A percentile compares a stretch with the other conserved stretches of the same genome.
Evolutionary conservation across 768 basidiomycete species (phyloP).

Genomic region (Boletus speciosus): DNA sequence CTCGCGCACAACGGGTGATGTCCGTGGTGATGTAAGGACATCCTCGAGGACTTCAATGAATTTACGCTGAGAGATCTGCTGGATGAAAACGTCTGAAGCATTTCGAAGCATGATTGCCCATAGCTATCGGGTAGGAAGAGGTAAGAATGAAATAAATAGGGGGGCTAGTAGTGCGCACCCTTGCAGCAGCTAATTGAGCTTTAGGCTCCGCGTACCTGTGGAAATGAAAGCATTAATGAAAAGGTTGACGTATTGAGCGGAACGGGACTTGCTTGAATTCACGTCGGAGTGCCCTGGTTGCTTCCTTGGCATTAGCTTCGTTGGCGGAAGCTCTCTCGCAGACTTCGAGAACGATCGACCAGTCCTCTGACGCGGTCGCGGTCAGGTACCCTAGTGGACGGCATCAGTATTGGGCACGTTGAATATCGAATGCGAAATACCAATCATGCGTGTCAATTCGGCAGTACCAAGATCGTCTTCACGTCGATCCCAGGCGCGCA

Average conservation of each 20-base stretch:
- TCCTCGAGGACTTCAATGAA: conserved; percentile 80
- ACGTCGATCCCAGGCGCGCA: conserved; percentile 27
- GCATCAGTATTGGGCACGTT: not conserved
- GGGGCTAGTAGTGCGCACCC: conserved; percentile 43
- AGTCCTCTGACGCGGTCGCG: conserved; percentile 78
- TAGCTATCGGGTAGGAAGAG: conserved; percentile 40
- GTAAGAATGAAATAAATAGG: conserved; percentile 1
- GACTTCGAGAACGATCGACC: conserved; percentile 77
- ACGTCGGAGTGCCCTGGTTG: conserved; percentile 72
- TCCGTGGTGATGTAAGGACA: conserved; percentile 55
- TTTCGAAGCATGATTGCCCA: conserved; percentile 93
- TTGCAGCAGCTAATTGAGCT: conserved; percentile 71
- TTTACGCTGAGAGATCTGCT: conserved; percentile 68
- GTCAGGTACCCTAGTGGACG: conserved; percentile 59
- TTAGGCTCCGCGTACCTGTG: conserved; percentile 69
- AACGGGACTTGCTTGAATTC: conserved; percentile 70
- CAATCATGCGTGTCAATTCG: conserved; percentile 70
- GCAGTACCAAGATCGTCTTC: conserved; percentile 46
- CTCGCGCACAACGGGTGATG: conserved; percentile 78
- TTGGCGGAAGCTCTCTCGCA: conserved; percentile 76
- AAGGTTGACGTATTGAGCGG: conserved; percentile 6
- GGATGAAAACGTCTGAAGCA: conserved; percentile 65
- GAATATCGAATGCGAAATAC: conserved; percentile 33
- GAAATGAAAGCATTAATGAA: conserved; percentile 1
- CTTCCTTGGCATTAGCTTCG: conserved; percentile 78